Base-by-base conservation (phyloP, 108 stramenopile species). In the Nannochloropsis oceanica region DNA sequence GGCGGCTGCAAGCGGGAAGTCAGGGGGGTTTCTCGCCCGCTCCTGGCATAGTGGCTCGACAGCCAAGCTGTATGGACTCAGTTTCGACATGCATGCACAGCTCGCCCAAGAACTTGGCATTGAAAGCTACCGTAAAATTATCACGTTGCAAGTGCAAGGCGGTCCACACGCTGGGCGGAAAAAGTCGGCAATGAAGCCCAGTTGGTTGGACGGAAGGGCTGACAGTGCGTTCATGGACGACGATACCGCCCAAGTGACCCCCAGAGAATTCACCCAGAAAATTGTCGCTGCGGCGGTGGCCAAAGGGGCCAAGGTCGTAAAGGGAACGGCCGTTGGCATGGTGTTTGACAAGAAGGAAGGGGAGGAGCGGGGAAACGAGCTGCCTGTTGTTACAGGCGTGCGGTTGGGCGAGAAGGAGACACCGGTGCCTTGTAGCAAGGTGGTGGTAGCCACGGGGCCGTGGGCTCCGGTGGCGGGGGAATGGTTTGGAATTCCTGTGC, bases 401-500 rank as follows among this genome's bases (percentile, higher is more conserved):
- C 43, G 42, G 82, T 84, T 89, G 43, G 81, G 82, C 14, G 86
- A 87, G 26, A 87, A 85, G 44, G 83, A 84, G 79, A 86, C 86
- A 82, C 83, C 85, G 44, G 11, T 43, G 27, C 8, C 27, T 9
- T 86, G 43, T 25, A 27, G 20, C 11, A 80, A 89, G 83, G 89
- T 89, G 24, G 43, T 89, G 43, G 88, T 89, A 79, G 85, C 88
- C 44, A 89, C 89, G 88, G 89, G 89, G 1, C 88, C 89, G 84
- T 90, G 89, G 88, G 85, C 88, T 24, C 84, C 84, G 18, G 86
- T 89, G 43, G 89, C 89, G 13, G 88, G 84, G 26, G 89, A 89
- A 11, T 90, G 89, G 89, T 89, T 90, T 84, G 89, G 86, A 22
- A 89, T 90, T 13, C 84, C 88, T 80, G 89, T 90, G 83, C 89